Evolutionary conservation across 768 basidiomycete species (phyloP).

Genomic region (Amanita thiersii): DNA sequence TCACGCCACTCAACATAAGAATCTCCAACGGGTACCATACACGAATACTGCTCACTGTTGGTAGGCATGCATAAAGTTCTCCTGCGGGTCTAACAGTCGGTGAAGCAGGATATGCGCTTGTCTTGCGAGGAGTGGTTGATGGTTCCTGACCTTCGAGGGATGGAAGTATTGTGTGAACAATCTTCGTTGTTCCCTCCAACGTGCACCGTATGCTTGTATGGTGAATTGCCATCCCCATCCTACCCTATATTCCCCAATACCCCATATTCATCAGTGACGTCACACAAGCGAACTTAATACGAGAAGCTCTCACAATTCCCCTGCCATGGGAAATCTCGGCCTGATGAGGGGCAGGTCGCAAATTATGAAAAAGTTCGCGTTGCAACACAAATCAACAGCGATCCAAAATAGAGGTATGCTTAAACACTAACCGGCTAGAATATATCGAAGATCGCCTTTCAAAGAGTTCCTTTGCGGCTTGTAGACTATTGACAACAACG

Average conservation of each 20-base stretch:
- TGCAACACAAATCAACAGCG: not conserved
- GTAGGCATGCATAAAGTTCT: constrained; percentile 1
- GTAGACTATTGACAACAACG: constrained; percentile 26
- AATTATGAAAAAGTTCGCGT: not conserved
- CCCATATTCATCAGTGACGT: not conserved
- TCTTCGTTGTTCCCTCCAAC: constrained; percentile 32
- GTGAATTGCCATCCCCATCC: constrained; percentile 32
- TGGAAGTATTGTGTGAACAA: constrained; percentile 34
- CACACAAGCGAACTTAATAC: not conserved
- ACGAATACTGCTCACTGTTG: constrained; percentile 1
- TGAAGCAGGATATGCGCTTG: constrained; percentile 23
- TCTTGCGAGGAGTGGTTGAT: constrained; percentile 21
- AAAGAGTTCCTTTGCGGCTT: constrained; percentile 29
- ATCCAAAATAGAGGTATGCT: not conserved
- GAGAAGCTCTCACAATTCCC: constrained; percentile 16
- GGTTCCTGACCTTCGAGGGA: constrained; percentile 19
- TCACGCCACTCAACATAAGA: not conserved
- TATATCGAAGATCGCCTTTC: constrained; percentile 34
- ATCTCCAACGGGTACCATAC: constrained; percentile 8
- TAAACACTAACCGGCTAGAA: constrained; percentile 26
- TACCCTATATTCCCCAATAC: constrained; percentile 20
- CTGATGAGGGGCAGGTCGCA: no score
- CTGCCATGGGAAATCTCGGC: constrained; percentile 20
- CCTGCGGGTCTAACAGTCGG: constrained; percentile 20
- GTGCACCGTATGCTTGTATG: constrained; percentile 29